These are phyloP conservation scores for Beauveria australis DNA, from an alignment of 2,329 filamentous ascomycete genomes.

Conservation along the genomic window DNA sequence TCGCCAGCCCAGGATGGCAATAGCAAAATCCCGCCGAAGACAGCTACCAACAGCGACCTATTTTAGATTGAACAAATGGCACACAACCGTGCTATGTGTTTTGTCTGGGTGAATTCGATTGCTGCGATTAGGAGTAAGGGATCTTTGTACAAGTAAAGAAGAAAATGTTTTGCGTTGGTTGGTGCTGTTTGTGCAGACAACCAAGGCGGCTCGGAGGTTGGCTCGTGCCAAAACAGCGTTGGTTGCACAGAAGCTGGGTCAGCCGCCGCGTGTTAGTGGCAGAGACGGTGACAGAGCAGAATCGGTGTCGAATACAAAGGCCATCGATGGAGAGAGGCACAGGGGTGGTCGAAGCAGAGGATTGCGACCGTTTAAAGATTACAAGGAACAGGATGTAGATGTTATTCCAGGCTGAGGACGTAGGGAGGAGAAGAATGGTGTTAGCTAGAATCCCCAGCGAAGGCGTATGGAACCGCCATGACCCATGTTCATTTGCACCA, in stretches of 20 bases:
- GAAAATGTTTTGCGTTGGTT: background rate
- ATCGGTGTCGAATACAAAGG: background rate
- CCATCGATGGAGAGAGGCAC: background rate
- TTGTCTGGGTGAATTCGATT: background rate
- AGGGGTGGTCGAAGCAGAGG: background rate
- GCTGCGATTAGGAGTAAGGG: too few species aligned
- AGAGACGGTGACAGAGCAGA: background rate
- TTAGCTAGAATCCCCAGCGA: slow-evolving; percentile 5
- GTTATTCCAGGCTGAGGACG: background rate
- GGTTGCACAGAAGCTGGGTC: slow-evolving; percentile 2
- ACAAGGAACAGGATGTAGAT: background rate
- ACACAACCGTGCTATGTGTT: background rate
- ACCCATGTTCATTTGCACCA: slow-evolving; percentile 6
- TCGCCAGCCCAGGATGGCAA: slow-evolving; percentile 20
- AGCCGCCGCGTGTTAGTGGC: slow-evolving; percentile 10
- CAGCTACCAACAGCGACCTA: background rate
- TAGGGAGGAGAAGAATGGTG: slow-evolving; percentile 1
- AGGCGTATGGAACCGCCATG: slow-evolving; percentile 6
- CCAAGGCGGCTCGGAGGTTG: background rate
- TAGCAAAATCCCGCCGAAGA: slow-evolving; percentile 3
- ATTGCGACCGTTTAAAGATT: background rate
- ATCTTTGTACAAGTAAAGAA: background rate
- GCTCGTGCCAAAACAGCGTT: slow-evolving; percentile 3
- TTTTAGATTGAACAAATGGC: background rate
- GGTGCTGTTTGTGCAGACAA: background rate